Evolutionary conservation across 805 yeast genomes (phyloP).

Genomic region (Ogataea pignaliae): DNA sequence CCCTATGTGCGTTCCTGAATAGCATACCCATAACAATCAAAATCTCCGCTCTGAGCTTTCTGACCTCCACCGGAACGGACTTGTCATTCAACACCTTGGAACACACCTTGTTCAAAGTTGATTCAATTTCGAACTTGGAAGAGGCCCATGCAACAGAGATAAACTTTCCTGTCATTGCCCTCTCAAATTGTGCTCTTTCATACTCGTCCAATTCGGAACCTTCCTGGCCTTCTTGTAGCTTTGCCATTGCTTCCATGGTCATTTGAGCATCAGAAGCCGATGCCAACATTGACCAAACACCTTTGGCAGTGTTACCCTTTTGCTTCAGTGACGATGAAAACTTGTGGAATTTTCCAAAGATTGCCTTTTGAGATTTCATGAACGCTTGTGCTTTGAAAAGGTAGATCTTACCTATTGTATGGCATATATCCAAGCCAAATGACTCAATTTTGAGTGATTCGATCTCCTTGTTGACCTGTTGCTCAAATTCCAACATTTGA

Average conservation of each 20-base stretch:
- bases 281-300: slow-evolving; percentile 65
- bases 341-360: slow-evolving; percentile 54
- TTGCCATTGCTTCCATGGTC: slow-evolving; percentile 69
- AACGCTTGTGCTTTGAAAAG: slow-evolving; percentile 60
- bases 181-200: slow-evolving; percentile 59
- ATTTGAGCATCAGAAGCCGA: slow-evolving; percentile 76
- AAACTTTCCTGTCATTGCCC: slow-evolving; percentile 72
- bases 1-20: slow-evolving; percentile 54
- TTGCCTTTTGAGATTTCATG: slow-evolving; percentile 61
- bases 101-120: slow-evolving; percentile 69
- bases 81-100: slow-evolving; percentile 59
- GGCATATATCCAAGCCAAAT: slow-evolving; percentile 78
- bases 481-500: slow-evolving; percentile 48
- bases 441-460: slow-evolving; percentile 78
- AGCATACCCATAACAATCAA: slow-evolving; percentile 59
- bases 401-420: slow-evolving; percentile 68
- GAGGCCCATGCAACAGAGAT: slow-evolving; percentile 85
- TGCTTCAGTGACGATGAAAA: slow-evolving; percentile 67
- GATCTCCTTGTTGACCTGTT: slow-evolving; percentile 74
- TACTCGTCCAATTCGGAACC: slow-evolving; percentile 44
- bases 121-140: slow-evolving; percentile 71
- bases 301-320: slow-evolving; percentile 68
- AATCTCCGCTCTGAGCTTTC: slow-evolving; percentile 60
- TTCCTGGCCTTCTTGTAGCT: slow-evolving; percentile 41
- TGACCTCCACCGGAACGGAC: slow-evolving; percentile 39